Base-by-base conservation (phyloP, 257 asterid genomes). In the Ballota nigra region DNA sequence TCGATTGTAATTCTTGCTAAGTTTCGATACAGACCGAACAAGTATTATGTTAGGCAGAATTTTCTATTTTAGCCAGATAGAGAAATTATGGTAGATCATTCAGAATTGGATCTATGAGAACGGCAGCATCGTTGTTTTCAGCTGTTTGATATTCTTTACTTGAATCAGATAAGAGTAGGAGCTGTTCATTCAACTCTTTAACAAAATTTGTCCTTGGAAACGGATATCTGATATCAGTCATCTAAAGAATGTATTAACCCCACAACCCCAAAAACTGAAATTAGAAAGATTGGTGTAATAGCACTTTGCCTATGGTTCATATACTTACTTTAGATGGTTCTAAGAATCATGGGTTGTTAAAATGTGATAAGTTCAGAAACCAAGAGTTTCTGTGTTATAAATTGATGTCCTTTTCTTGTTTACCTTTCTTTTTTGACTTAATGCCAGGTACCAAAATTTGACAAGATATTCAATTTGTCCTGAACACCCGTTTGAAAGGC, bases 381-480 rank as follows among this genome's bases (percentile, higher is more conserved):
- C 38, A 0, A 6, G 7, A 0, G 9, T 33, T n/a, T n/a, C 1
- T 2, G 7, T 33, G 38, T 4, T 4, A 6, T 6, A 4, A 4
- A 6, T 33, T 51, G 4, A 26, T 43, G 20, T 43, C 23, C 41
- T 34, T 9, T 51, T 24, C 24, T 6, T 2, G 15, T 18, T 1
- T 2, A 10, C 65, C 58, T 53, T 18, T 61, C 49, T 6, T 38
- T 65, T 45, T 58, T 43, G 55, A 69, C 71, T 72, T 63, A 45
- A 74, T 79, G 63, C 75, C 79, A 69, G 82, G 78, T 62, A 71
- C 80, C 31, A 29, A 70, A 57, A 71, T 67, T 63, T 62, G 52
- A 66, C 63, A 60, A 68, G 66, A 68, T 62, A 82, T 61, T 74
- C 83, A 69, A 36, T n/a, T 63, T 43, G 69, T 74, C 41, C 59